These are phyloP conservation scores for Curvularia hawaiiensis DNA, from an alignment of 2,329 filamentous ascomycete species.

Conservation along the genomic window DNA sequence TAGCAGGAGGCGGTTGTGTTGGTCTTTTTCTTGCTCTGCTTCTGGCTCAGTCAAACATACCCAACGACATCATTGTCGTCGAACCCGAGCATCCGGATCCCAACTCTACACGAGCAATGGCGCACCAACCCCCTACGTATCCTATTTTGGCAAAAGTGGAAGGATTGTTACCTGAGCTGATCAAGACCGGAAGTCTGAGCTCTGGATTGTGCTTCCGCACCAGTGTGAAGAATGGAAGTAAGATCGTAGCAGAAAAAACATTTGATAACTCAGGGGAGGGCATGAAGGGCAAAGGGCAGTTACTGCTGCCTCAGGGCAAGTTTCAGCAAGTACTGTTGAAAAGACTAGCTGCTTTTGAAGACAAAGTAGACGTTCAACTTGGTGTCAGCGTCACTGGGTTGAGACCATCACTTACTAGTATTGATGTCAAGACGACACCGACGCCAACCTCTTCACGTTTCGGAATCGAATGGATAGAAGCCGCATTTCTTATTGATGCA, in stretches of 20 bases:
- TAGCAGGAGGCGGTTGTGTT: conserved; percentile 50
- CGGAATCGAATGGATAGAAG: conserved; percentile 22
- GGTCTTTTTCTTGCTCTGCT: conserved; percentile 50
- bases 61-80: conserved; percentile 43
- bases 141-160: conserved; percentile 45
- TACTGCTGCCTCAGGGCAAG: conserved; percentile 39
- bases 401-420: conserved; percentile 11
- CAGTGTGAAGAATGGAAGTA: conserved; percentile 26
- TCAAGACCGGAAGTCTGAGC: conserved; percentile 31
- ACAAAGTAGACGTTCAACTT: conserved; percentile 25
- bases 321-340: conserved; percentile 37
- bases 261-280: conserved; percentile 33
- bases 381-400: conserved; percentile 27
- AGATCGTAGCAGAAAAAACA: conserved; percentile 34
- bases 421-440: conserved; percentile 17
- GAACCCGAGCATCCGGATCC: conserved; percentile 32
- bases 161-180: conserved; percentile 45
- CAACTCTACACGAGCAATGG: conserved; percentile 49
- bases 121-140: conserved; percentile 50
- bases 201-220: conserved; percentile 39
- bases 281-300: conserved; percentile 29
- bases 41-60: conserved; percentile 42
- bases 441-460: conserved; percentile 6
- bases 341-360: conserved; percentile 17
- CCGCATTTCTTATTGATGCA: conserved; percentile 38